Percentiles rank a stretch among this genome's conserved stretches.
phyloP scores from a whole-genome alignment of 1,139 yeast genomes.

The Scheffersomyces cryptocercus region DNA sequence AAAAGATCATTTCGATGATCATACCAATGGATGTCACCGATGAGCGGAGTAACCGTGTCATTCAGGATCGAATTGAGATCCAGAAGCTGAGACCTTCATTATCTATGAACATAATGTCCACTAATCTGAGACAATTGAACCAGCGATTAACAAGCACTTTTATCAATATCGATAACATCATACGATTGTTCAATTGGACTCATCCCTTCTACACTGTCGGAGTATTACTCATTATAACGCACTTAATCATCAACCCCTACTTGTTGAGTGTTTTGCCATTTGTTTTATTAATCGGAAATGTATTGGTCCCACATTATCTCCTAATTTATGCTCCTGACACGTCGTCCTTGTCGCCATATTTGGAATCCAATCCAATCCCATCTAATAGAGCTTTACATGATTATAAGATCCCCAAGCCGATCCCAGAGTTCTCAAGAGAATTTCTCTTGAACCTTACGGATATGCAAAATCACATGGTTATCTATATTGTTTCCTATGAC shows the following conservation, averaged over 20 bases:
- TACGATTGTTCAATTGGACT: conserved; percentile 62
- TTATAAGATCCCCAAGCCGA: conserved; percentile 65
- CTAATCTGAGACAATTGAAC: conserved; percentile 65
- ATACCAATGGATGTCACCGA: conserved; percentile 61
- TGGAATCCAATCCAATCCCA: conserved; percentile 52
- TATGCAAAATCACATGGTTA: conserved; percentile 78
- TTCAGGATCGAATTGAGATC: conserved; percentile 52
- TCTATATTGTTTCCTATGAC: conserved; percentile 68
- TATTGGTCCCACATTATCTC: conserved; percentile 72
- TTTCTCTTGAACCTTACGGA: conserved; percentile 79
- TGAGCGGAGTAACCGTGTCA: conserved; percentile 34
- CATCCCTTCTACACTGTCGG: conserved; percentile 65
- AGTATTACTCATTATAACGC: conserved; percentile 53
- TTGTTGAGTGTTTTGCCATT: conserved; percentile 57
- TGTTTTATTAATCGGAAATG: conserved; percentile 50
- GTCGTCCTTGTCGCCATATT: conserved; percentile 18
- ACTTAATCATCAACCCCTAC: conserved; percentile 63
- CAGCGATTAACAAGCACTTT: conserved; percentile 66
- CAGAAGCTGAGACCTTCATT: conserved; percentile 69
- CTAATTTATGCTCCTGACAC: conserved; percentile 41
- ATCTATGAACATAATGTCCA: conserved; percentile 68
- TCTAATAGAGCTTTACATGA: conserved; percentile 51
- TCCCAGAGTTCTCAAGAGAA: conserved; percentile 77
- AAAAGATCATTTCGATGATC: conserved; percentile 66
- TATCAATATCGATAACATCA: conserved; percentile 55